Conservation (phyloP, 306 rosid genomes). For the Castanea mollissima region DNA sequence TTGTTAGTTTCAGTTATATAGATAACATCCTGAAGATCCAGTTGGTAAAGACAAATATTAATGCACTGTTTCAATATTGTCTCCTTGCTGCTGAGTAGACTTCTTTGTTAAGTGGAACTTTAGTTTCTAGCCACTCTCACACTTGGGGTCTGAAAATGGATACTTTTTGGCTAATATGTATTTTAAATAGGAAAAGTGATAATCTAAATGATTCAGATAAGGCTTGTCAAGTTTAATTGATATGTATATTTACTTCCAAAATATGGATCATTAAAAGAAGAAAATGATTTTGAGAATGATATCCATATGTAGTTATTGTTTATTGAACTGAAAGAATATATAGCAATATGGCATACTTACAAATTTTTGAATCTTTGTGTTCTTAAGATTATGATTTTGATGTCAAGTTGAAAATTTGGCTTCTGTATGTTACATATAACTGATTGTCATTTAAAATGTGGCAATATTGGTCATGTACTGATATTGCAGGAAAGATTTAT, state of each 20-base stretch:
- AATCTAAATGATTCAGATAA: neutral
- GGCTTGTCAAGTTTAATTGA: neutral
- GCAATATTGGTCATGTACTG: neutral
- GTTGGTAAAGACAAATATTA: neutral
- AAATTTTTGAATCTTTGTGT: neutral
- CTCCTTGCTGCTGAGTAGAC: neutral
- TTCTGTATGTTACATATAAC: neutral
- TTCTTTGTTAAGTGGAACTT: neutral
- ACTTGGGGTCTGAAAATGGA: neutral
- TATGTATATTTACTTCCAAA: neutral
- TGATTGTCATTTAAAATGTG: neutral
- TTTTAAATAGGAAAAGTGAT: neutral
- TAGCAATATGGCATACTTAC: neutral
- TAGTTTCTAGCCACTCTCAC: neutral
- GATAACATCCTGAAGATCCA: neutral
- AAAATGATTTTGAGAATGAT: neutral
- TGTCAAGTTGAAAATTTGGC: neutral
- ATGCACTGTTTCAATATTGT: neutral
- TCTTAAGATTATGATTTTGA: neutral
- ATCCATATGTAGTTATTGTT: neutral
- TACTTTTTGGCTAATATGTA: neutral
- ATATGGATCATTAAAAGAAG: neutral
- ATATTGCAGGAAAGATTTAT: conserved; percentile 1
- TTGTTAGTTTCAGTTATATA: neutral
- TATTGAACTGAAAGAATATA: neutral